Evolutionary conservation across 352 stramenopile species (phyloP).

Genomic region (Phytophthora podocarpi): DNA sequence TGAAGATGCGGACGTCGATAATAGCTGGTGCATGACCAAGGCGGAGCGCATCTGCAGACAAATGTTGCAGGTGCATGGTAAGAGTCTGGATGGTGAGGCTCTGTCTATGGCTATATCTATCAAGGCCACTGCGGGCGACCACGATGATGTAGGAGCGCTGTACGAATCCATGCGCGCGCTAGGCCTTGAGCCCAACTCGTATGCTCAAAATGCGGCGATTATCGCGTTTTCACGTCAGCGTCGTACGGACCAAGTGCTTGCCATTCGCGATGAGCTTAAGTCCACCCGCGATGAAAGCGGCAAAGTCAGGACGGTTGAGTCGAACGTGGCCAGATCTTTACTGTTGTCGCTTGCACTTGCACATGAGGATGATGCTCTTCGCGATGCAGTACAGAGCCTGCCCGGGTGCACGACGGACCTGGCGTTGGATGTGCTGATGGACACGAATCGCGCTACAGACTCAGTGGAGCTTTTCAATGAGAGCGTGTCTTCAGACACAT

Average conservation of each 20-base stretch:
- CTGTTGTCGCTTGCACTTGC: constrained; percentile 70
- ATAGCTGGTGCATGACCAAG: constrained; percentile 47
- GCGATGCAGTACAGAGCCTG: constrained; percentile 46
- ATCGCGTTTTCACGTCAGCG: constrained; percentile 69
- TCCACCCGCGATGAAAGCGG: constrained; percentile 9
- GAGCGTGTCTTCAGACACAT: constrained; percentile 33
- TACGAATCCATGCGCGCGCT: constrained; percentile 78
- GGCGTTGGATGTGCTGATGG: constrained; percentile 44
- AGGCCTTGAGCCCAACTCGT: constrained; percentile 67
- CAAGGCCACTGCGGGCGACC: constrained; percentile 66
- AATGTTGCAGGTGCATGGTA: constrained; percentile 67
- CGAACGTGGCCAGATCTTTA: constrained; percentile 64
- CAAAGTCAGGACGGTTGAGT: constrained; percentile 24
- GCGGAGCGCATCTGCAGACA: constrained; percentile 64
- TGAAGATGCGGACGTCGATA: neutral
- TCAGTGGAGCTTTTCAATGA: constrained; percentile 60
- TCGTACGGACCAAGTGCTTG: constrained; percentile 56
- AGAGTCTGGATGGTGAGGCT: constrained; percentile 62
- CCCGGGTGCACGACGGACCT: constrained; percentile 46
- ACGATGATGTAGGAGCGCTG: constrained; percentile 78
- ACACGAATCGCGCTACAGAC: constrained; percentile 40
- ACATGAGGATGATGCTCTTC: constrained; percentile 50
- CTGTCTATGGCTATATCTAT: constrained; percentile 84
- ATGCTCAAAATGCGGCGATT: constrained; percentile 78
- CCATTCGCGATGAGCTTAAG: constrained; percentile 57